Base-by-base conservation (phyloP, 305 asterid genomes). In the Plantago coronopus region DNA sequence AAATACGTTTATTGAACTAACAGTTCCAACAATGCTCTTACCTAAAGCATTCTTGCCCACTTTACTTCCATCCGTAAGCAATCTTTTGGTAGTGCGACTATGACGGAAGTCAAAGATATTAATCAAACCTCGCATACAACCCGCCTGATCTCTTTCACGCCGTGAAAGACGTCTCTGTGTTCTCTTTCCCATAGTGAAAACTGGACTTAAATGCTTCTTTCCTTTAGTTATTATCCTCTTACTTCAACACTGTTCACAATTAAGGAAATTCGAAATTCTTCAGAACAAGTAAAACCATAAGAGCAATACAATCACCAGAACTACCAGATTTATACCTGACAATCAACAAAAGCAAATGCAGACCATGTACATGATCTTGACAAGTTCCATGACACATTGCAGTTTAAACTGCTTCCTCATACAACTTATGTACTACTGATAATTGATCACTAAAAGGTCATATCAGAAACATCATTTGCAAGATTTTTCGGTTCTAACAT, bases 51-150 rank as follows among this genome's bases (percentile, higher is more conserved):
- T 81, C 63, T 77, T 73, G 74, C 53, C 74, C 61, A 48, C 77
- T 54, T 69, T 82, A 63, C 77, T 76, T 72, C 87, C 76, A 69
- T 94, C 95, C 37, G 83, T 23, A 67, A 87, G 93, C 76, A 90
- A 75, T 69, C 81, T 81, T 72, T 79, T 84, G 48, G 90, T 74
- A 70, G 90, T 46, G 68, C 91, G 84, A 38, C 95, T 88, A 59
- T 78, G 80, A 54, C 97, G 93, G 72, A 90, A 85, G 69, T 88
- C 86, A 71, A 94, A 84, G 51, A 87, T 82, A 72, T 70, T 86
- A 62, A 94, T 85, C 55, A 94, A 80, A 70, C 97, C 87, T 72
- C 81, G 83, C 25, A 90, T 79, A 64, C 99, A 94, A 57, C 99
- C 95, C 5, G 85, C 78, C 42, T 69, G 86, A 72, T 80, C 87